A percentile compares a stretch with the other conserved stretches of the same genome.
Conservation (phyloP, 805 yeast genomes). For the Kodamaea nitidulidarum region DNA sequence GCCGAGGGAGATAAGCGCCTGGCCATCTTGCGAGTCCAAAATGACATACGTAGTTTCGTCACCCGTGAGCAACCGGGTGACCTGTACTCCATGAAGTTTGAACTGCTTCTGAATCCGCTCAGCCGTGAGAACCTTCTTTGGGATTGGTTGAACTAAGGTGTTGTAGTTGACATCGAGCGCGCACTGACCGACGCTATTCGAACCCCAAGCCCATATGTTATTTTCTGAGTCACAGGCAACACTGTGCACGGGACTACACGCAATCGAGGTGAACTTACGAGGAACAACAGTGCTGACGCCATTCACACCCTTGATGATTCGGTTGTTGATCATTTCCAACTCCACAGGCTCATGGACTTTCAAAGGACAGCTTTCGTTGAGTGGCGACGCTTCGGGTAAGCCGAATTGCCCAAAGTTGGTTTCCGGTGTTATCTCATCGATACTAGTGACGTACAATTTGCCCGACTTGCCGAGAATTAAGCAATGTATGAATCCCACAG, state of each 20-base stretch:
- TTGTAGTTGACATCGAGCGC: constrained; percentile 65
- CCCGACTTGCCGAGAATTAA: constrained; percentile 59
- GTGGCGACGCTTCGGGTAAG: constrained; percentile 66
- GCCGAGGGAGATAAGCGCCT: constrained; percentile 51
- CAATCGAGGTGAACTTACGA: constrained; percentile 54
- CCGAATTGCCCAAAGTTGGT: constrained; percentile 76
- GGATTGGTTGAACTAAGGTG: constrained; percentile 67
- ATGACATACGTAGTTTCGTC: constrained; percentile 49
- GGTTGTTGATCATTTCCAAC: constrained; percentile 54
- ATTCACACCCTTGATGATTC: constrained; percentile 17
- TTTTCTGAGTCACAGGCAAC: constrained; percentile 67
- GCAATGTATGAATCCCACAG: constrained; percentile 66
- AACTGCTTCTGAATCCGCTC: constrained; percentile 29
- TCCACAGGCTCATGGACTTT: constrained; percentile 37
- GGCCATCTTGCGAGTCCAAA: constrained; percentile 21
- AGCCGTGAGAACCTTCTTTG: constrained; percentile 39
- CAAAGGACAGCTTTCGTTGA: constrained; percentile 29
- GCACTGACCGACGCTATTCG: constrained; percentile 79
- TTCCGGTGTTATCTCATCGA: constrained; percentile 30
- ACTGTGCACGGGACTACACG: constrained; percentile 72
- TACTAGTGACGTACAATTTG: constrained; percentile 57
- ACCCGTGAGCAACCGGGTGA: constrained; percentile 60
- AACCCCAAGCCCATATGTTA: constrained; percentile 80
- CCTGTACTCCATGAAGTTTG: constrained; percentile 37
- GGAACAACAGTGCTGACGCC: constrained; percentile 15